A percentile compares a stretch with the other conserved stretches of the same genome.
phyloP scores from a whole-genome alignment of 2,329 filamentous ascomycete species.

The Aaosphaeria arxii region DNA sequence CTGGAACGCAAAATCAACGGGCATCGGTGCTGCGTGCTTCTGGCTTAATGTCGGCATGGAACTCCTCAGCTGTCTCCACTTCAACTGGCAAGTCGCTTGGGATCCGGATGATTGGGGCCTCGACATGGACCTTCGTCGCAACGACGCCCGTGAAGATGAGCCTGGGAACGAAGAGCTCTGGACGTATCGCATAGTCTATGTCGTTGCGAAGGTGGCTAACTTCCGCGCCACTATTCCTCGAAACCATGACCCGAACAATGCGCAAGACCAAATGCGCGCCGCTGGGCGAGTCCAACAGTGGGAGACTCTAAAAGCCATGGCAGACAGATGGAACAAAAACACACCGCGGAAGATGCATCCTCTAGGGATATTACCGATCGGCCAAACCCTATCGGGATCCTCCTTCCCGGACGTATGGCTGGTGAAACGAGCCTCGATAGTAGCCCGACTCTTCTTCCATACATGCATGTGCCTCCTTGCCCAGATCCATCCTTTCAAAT shows the following conservation, averaged over 20 bases:
- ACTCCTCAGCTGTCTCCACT: slow-evolving; percentile 80
- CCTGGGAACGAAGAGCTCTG: slow-evolving; percentile 74
- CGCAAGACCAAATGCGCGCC: slow-evolving; percentile 62
- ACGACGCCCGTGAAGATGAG: slow-evolving; percentile 51
- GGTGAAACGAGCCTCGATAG: slow-evolving; percentile 75
- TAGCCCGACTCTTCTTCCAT: slow-evolving; percentile 85
- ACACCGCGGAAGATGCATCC: slow-evolving; percentile 86
- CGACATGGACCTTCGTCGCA: slow-evolving; percentile 67
- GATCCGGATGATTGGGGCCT: slow-evolving; percentile 88
- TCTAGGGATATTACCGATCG: slow-evolving; percentile 70
- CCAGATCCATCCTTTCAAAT: slow-evolving; percentile 71
- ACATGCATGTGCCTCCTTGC: slow-evolving; percentile 78
- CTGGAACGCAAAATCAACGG: slow-evolving; percentile 77
- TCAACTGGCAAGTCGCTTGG: slow-evolving; percentile 85
- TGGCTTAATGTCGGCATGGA: slow-evolving; percentile 94
- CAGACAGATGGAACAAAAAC: slow-evolving; percentile 75
- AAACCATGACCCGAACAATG: slow-evolving; percentile 57
- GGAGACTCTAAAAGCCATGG: slow-evolving; percentile 75
- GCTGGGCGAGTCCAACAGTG: slow-evolving; percentile 71
- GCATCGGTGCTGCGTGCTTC: slow-evolving; percentile 84
- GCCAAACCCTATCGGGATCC: slow-evolving; percentile 66
- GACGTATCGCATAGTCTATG: slow-evolving; percentile 86
- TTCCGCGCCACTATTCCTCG: slow-evolving; percentile 70
- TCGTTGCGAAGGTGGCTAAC: slow-evolving; percentile 82
- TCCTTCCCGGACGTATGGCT: slow-evolving; percentile 87